Base-by-base conservation (phyloP, 2,329 filamentous ascomycete species). In the Aspergillus pseudoviridinutans region DNA sequence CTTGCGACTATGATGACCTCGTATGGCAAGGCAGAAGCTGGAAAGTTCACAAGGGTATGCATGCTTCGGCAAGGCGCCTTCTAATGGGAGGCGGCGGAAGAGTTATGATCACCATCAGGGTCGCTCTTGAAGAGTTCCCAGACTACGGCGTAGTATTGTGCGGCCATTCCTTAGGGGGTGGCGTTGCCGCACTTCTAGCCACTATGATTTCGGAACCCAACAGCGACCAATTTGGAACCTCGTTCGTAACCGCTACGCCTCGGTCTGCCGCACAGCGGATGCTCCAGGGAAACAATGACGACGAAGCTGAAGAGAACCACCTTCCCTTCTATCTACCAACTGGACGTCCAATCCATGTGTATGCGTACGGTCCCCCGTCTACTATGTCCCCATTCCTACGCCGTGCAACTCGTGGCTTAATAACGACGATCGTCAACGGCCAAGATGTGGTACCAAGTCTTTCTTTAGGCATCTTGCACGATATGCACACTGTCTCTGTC, bases 281-380 rank as follows among this genome's bases (percentile, higher is more conserved):
- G 6, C 74, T 78, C 14, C 63, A 80, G 8, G 66, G 74, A 1
- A 58, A 51, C 38, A 58, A 58, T 41, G 61, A 53, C 54, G 64
- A 67, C 53, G 66, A 57, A 14, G 10, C 24, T 14, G 44, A 47
- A 61, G 58, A 60, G 54, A 57, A 47, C 10, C 55, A 56, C 7
- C 58, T 64, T 51, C 55, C 63, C 28, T 73, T 85, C 32, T 80
- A 78, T 20, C 79, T 92, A 0, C 89, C 89, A 0, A 65, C 86
- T 0, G 85, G 86, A 17, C 82, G 89, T 0, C 86, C 87, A 3
- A 88, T 92, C 22, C 89, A 92, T 64, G 89, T 91, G 12, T 92
- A 90, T 68, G 87, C 89, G 6, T 92, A 91, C 68, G 89, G 89
- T 0, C 86, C 89, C 1, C 88, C 89, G 0, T 84, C 87, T 0